A percentile compares a stretch with the other conserved stretches of the same genome.
phyloP scores from a whole-genome alignment of 2,329 filamentous ascomycete genomes.

The Rhynchosporium agropyri region DNA sequence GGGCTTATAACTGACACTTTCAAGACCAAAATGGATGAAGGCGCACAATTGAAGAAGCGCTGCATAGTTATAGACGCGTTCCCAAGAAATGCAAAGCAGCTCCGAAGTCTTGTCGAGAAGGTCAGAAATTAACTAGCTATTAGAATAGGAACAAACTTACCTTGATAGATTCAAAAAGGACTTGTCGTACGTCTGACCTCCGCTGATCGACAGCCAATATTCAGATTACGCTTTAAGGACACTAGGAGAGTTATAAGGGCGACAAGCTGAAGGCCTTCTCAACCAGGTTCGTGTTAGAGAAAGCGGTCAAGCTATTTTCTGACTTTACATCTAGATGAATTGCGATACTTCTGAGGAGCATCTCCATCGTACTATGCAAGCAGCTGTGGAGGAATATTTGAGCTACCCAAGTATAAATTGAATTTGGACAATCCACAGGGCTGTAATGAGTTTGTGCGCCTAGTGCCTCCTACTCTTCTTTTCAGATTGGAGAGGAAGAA shows the following conservation, averaged over 20 bases:
- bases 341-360: constrained; percentile 12
- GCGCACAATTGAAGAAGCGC: not conserved
- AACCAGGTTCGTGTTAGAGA: not conserved
- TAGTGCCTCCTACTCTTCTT: no score
- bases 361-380: no score
- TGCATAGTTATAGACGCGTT: constrained; percentile 11
- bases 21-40: constrained; percentile 9
- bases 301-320: constrained; percentile 4
- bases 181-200: constrained; percentile 8
- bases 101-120: constrained; percentile 12
- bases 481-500: no score
- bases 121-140: constrained; percentile 6
- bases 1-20: constrained; percentile 14
- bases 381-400: no score
- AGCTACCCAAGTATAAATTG: no score
- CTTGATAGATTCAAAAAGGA: constrained; percentile 9
- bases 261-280: constrained; percentile 1
- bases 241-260: not conserved
- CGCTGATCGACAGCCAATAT: not conserved
- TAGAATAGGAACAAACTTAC: constrained; percentile 5
- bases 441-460: no score
- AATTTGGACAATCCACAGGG: no score
- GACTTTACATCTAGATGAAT: constrained; percentile 3
- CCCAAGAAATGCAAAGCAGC: constrained; percentile 13
- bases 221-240: not conserved